Percentiles rank a stretch among this genome's conserved stretches.
These are phyloP conservation scores for Nitzschia palea DNA, from an alignment of 108 stramenopile genomes.

Conservation along the genomic window DNA sequence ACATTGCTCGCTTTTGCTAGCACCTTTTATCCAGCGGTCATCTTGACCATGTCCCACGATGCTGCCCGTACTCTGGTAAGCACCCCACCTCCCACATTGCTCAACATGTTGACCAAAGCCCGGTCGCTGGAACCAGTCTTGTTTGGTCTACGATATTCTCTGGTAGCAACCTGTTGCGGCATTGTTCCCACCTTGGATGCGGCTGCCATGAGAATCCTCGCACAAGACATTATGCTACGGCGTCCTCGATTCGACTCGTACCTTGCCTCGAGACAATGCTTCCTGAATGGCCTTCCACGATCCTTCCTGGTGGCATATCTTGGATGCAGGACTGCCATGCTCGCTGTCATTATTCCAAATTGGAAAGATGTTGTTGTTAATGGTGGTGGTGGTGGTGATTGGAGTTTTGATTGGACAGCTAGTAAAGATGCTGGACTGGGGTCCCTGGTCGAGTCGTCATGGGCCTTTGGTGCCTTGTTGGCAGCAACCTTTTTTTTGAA, in stretches of 20 bases:
- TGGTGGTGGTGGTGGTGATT: neutral
- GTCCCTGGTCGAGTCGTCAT: neutral
- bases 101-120: slow-evolving; percentile 10
- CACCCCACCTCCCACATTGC: slow-evolving; percentile 5
- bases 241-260: neutral
- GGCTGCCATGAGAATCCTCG: neutral
- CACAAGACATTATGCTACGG: neutral
- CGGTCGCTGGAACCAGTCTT: slow-evolving; percentile 25
- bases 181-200: slow-evolving; percentile 21
- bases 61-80: slow-evolving; percentile 12
- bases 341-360: neutral
- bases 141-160: slow-evolving; percentile 28
- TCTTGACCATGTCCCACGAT: slow-evolving; percentile 22
- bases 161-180: slow-evolving; percentile 18
- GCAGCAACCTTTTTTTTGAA: neutral
- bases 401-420: neutral
- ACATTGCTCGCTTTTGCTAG: slow-evolving; percentile 1
- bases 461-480: neutral
- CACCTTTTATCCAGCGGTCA: slow-evolving; percentile 24
- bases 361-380: too few species aligned
- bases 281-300: neutral
- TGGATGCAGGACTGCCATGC: neutral
- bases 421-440: too few species aligned
- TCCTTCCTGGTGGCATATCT: neutral
- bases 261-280: neutral